Conservation (phyloP, 371 early-diverging fungal species). For the Umbelopsis sp. region DNA sequence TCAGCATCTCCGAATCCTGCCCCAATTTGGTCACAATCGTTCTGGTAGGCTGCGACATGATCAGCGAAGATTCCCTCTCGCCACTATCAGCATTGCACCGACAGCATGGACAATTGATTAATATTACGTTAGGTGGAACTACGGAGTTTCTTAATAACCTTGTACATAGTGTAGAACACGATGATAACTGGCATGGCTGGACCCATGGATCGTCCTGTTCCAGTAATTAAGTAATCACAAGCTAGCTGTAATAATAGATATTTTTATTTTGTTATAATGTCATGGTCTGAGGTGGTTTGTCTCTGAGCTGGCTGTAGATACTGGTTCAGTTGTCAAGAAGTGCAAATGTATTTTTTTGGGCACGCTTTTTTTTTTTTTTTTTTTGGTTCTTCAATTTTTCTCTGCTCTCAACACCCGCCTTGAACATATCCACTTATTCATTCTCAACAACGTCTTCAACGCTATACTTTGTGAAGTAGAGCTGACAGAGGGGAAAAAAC, state of each 20-base stretch:
- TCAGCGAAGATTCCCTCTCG: background rate
- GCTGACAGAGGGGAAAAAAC: background rate
- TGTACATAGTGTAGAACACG: slow-evolving; percentile 12
- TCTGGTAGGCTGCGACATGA: slow-evolving; percentile 4
- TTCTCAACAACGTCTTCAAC: background rate
- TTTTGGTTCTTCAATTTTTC: too few species aligned
- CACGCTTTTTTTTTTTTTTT: too few species aligned
- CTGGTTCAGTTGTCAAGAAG: too few species aligned
- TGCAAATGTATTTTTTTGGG: too few species aligned
- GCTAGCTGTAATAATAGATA: too few species aligned
- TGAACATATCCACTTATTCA: too few species aligned
- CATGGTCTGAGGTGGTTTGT: too few species aligned
- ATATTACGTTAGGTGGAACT: background rate
- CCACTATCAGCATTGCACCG: background rate
- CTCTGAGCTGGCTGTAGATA: too few species aligned
- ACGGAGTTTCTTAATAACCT: background rate
- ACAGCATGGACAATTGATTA: background rate
- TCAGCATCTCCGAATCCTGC: background rate
- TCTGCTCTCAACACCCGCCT: too few species aligned
- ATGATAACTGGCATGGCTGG: slow-evolving; percentile 2
- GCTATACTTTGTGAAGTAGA: background rate
- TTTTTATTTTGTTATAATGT: too few species aligned
- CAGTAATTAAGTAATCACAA: too few species aligned
- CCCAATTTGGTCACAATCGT: background rate
- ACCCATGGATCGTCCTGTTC: background rate